phyloP scores from a whole-genome alignment of 2,329 filamentous ascomycete genomes.

The Aureobasidium uvarum region DNA sequence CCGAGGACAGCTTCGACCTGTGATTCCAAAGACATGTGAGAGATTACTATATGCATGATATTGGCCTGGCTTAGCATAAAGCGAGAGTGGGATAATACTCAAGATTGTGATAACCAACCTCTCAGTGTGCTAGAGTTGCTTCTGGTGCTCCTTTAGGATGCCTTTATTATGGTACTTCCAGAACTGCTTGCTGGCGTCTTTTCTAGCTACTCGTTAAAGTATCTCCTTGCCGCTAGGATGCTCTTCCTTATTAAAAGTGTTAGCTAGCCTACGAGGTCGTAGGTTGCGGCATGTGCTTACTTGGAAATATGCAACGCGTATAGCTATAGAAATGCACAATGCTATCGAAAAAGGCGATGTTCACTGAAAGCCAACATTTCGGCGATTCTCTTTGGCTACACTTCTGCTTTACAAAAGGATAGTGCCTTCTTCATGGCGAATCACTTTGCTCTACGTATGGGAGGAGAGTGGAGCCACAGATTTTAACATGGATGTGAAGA shows the following conservation, averaged over 20 bases:
- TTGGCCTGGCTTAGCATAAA: not conserved
- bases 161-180: constrained; percentile 74
- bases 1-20: not conserved
- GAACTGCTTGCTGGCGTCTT: constrained; percentile 67
- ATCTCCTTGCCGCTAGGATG: constrained; percentile 62
- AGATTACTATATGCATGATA: not conserved
- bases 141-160: constrained; percentile 78
- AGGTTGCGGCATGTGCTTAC: not conserved
- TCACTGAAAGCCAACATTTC: too few species aligned
- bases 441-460: too few species aligned
- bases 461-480: too few species aligned
- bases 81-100: not conserved
- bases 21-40: not conserved
- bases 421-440: too few species aligned
- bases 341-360: too few species aligned
- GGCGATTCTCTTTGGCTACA: too few species aligned
- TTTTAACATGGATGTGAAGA: not conserved
- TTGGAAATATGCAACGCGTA: constrained; percentile 32
- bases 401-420: too few species aligned
- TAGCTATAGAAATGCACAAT: too few species aligned
- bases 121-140: constrained; percentile 52
- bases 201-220: constrained; percentile 63
- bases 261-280: not conserved
- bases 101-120: not conserved
- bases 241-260: constrained; percentile 39